A percentile compares a stretch with the other conserved stretches of the same genome.
These are phyloP conservation scores for Cornus kousa DNA, from an alignment of 148 eudicot species.

Conservation along the genomic window DNA sequence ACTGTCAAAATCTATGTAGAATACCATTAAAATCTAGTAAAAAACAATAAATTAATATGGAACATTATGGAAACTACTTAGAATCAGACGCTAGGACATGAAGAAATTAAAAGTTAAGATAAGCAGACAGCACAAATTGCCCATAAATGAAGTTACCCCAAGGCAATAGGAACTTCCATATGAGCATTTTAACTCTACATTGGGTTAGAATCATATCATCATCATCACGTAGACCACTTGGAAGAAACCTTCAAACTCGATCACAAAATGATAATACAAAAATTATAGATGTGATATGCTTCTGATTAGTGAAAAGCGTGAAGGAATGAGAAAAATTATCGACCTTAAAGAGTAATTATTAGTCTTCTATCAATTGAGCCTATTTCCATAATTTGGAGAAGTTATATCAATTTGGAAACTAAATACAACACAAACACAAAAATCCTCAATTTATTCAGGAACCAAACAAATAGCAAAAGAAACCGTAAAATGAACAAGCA, in stretches of 20 bases:
- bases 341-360: too few species aligned
- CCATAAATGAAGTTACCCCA: too few species aligned
- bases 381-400: too few species aligned
- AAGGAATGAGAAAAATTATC: too few species aligned
- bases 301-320: too few species aligned
- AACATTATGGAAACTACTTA: constrained; percentile 3
- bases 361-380: not conserved
- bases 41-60: not conserved
- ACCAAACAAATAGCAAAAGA: not conserved
- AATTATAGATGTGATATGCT: too few species aligned
- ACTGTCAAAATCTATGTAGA: not conserved
- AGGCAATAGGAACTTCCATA: not conserved
- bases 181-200: not conserved
- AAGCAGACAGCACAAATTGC: not conserved
- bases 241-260: not conserved
- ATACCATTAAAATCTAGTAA: not conserved
- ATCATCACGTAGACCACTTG: not conserved
- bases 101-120: not conserved
- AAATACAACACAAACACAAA: not conserved
- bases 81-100: constrained; percentile 1
- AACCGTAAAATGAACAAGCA: not conserved
- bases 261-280: too few species aligned
- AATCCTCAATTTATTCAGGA: not conserved
- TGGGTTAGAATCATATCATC: too few species aligned
- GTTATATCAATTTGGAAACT: not conserved